A percentile compares a stretch with the other conserved stretches of the same genome.
Evolutionary conservation across 352 stramenopile species (phyloP).

Genomic region (Phytophthora capsici): DNA sequence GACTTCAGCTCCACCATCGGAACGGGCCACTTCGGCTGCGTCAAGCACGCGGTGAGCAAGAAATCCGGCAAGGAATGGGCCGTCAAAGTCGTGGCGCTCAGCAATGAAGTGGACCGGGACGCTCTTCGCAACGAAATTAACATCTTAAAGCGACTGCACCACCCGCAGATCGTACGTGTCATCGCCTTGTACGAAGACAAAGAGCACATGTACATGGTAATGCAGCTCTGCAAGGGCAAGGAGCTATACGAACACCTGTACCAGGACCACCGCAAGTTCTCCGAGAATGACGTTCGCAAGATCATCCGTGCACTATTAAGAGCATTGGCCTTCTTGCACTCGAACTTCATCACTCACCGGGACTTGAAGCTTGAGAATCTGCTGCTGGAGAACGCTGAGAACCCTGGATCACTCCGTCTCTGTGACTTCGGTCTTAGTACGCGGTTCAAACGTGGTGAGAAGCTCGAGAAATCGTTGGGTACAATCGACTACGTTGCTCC

Average conservation of each 20-base stretch:
- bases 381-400: slow-evolving; percentile 70
- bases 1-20: slow-evolving; percentile 71
- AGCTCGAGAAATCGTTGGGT: slow-evolving; percentile 73
- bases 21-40: slow-evolving; percentile 74
- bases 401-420: slow-evolving; percentile 73
- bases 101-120: slow-evolving; percentile 78
- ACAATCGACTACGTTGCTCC: slow-evolving; percentile 88
- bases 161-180: slow-evolving; percentile 83
- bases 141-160: slow-evolving; percentile 79
- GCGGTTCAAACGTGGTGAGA: slow-evolving; percentile 74
- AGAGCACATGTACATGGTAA: slow-evolving; percentile 89
- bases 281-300: slow-evolving; percentile 68
- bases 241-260: slow-evolving; percentile 84
- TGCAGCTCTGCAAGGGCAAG: slow-evolving; percentile 86
- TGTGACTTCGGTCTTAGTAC: slow-evolving; percentile 86
- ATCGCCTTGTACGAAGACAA: slow-evolving; percentile 81
- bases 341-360: slow-evolving; percentile 80
- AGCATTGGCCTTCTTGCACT: slow-evolving; percentile 78
- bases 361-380: slow-evolving; percentile 89
- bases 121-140: slow-evolving; percentile 79
- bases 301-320: slow-evolving; percentile 69
- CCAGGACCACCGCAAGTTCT: slow-evolving; percentile 65
- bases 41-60: slow-evolving; percentile 66
- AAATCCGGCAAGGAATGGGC: slow-evolving; percentile 78
- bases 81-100: slow-evolving; percentile 77